Evolutionary conservation across 2,329 filamentous ascomycete genomes (phyloP), one percentile per base, ranked within the genome.

Genomic region (Shiraia sp.): DNA sequence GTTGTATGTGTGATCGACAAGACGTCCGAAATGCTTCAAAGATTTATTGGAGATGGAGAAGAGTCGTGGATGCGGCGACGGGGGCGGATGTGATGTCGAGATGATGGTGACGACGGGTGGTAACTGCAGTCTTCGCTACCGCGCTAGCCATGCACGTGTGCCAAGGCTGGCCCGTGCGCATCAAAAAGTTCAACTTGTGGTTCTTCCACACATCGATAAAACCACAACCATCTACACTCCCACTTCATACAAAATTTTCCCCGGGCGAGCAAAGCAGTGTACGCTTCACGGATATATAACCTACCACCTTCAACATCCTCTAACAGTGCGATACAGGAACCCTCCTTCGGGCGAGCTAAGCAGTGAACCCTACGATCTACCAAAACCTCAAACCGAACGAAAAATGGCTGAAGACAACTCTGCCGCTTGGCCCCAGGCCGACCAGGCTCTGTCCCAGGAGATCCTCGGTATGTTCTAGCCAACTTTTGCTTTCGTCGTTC

Each of bases 391-490:
- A 32, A 22, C 14, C 24, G 35, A 12, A 40, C 15, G 29, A 31
- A 44, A 31, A 32, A 65, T 65, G 58, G 57, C 58, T 39, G 52
- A 64, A 46, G 62, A 66, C 32, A 63, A 57, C 45, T 54, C 47
- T 34, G 64, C 64, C 12, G 64, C 64, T 12, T 67, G 63, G 62
- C 61, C 57, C n/a, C 55, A 71, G 40, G 72, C 72, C 51, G 73
- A 75, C 55, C 59, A 66, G 65, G 80, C 82, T 40, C 65, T 77
- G 25, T 57, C 63, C 8, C 73, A 75, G 47, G 72, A 76, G 54
- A 71, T 75, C 40, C 33, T 36, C 7, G 26, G 6, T 32, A 22
- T 22, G 19, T 8, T 30, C 10, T 9, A 15, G 13, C 12, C n/a
- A n/a, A 14, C n/a, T 22, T 8, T 22, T 22, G 19, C 8, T 22